Evolutionary conservation across 2,329 filamentous ascomycete genomes (phyloP), one percentile per base, ranked within the genome.

Genomic region (Tolypocladium album): DNA sequence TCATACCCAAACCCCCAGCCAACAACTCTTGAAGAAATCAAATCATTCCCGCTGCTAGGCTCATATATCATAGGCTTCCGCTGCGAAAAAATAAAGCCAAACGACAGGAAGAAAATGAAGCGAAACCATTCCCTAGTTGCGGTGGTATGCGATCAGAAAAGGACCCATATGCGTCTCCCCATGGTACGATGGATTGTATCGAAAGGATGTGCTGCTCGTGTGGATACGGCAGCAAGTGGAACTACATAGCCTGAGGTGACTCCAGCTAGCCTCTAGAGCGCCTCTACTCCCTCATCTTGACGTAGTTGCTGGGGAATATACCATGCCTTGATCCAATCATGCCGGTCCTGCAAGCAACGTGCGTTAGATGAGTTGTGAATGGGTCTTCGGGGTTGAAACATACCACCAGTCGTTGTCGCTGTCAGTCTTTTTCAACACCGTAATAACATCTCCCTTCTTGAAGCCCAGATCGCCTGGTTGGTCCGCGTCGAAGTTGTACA

Each of bases 381-480:
- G 56, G 20, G 8, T 7, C 45, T 24, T 34, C 24, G n/a, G 47
- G 20, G 36, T n/a, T 4, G 31, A 55, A 61, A 82, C 85, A 67
- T 80, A 88, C 86, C 93, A 97, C 93, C 93, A 97, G 73, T 97
- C 93, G 60, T 92, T 92, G 61, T 90, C 89, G 67, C 89, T 97
- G 5, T 97, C 90, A 6, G 93, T 97, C 74, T 89, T 89, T 79
- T 99, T 97, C 60, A 96, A 73, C 61, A 99, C 92, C 1, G 92
- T 97, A 65, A 99, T 97, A 60, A 97, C 75, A 38, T 99, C 94
- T 24, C 94, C 94, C 80, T 99, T 99, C 78, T 96, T 96, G 76
- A 99, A 99, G 0, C 88, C 90, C 60, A 97, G 73, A 72, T 99
- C 93, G 5, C 93, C 93, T 0, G 91, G 86, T 73, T 97, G 92